Evolutionary conservation across 805 yeast species (phyloP).

Genomic region (Tetrapisispora phaffii): DNA sequence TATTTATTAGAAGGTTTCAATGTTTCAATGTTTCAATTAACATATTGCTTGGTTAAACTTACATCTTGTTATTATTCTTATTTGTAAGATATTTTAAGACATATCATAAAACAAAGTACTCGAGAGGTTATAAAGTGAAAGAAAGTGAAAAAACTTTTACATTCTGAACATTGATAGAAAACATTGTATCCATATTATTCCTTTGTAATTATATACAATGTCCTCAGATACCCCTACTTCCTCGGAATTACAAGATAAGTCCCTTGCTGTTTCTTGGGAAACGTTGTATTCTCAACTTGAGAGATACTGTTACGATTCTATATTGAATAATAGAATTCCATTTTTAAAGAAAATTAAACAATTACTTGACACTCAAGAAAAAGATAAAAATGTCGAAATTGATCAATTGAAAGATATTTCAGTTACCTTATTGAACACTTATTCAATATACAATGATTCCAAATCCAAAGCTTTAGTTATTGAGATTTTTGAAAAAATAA

Average conservation of each 20-base stretch:
- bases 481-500: constrained; percentile 32
- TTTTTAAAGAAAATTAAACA: constrained; percentile 18
- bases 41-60: background rate
- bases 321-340: constrained; percentile 19
- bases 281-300: constrained; percentile 16
- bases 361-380: constrained; percentile 11
- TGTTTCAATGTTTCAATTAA: no score
- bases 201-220: background rate
- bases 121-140: background rate
- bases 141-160: background rate
- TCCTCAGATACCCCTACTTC: background rate
- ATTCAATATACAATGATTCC: constrained; percentile 41
- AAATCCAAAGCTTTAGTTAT: constrained; percentile 37
- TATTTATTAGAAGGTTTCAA: no score
- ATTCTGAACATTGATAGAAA: background rate
- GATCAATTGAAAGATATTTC: constrained; percentile 26
- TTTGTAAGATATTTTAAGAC: no score
- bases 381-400: constrained; percentile 7
- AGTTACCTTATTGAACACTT: constrained; percentile 37
- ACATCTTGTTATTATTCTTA: background rate
- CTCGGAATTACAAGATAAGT: background rate
- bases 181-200: background rate
- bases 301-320: constrained; percentile 16
- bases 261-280: constrained; percentile 13
- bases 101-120: no score